These are phyloP conservation scores for Gracilaria gracilis DNA, from an alignment of 23 red algal genomes.

Conservation along the genomic window DNA sequence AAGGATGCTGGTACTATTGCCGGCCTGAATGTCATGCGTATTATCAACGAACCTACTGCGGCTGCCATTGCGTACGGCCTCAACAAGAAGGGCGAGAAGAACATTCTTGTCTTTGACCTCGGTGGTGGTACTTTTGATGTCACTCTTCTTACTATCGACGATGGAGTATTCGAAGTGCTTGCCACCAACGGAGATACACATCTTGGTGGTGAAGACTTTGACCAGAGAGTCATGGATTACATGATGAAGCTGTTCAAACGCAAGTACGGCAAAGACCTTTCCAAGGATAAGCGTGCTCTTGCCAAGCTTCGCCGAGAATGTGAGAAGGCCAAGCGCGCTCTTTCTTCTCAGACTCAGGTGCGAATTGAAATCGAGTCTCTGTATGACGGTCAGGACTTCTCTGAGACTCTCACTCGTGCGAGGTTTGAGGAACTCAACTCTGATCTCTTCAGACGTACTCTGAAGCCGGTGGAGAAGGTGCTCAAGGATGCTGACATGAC, in stretches of 20 bases:
- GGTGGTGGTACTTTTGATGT: constrained; percentile 99
- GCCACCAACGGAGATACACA: constrained; percentile 99
- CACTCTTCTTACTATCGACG: constrained; percentile 96
- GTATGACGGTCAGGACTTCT: constrained; percentile 92
- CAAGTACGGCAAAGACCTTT: constrained; percentile 95
- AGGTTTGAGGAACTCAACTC: constrained; percentile 99
- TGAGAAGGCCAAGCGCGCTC: constrained; percentile 99
- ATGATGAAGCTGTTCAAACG: constrained; percentile 99
- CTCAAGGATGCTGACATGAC: constrained; percentile 87
- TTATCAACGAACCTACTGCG: constrained; percentile 99
- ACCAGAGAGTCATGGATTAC: constrained; percentile 98
- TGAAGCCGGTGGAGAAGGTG: constrained; percentile 98
- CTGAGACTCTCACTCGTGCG: constrained; percentile 94
- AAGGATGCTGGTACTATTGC: constrained; percentile 99
- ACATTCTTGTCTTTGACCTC: constrained; percentile 98
- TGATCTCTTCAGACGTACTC: constrained; percentile 93
- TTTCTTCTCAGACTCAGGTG: constrained; percentile 95
- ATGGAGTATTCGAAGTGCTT: constrained; percentile 97
- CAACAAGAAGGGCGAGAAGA: constrained; percentile 99
- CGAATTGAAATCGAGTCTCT: constrained; percentile 98
- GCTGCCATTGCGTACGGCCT: constrained; percentile 99
- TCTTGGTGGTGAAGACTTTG: constrained; percentile 98
- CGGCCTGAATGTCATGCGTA: constrained; percentile 94
- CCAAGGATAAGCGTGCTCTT: constrained; percentile 88
- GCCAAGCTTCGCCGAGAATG: constrained; percentile 94